Conservation (phyloP, 1,139 yeast genomes). For the Suhomyces bokatorum region DNA sequence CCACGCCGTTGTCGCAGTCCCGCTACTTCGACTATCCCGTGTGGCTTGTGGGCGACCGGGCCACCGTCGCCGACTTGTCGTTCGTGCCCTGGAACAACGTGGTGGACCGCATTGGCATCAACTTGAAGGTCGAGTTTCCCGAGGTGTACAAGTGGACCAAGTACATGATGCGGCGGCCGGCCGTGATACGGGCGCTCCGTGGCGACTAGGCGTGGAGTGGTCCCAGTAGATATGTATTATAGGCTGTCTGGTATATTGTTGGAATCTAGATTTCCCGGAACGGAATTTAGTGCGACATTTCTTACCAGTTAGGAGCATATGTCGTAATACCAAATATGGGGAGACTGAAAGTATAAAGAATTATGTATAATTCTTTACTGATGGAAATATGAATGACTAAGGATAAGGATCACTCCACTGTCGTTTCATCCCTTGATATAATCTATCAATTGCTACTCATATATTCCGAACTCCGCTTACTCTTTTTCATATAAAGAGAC, state of each 20-base stretch:
- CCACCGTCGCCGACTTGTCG: constrained; percentile 87
- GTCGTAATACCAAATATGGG: too few relatives aligned
- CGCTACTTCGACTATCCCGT: constrained; percentile 91
- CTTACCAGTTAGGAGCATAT: too few relatives aligned
- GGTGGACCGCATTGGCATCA: constrained; percentile 88
- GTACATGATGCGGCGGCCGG: constrained; percentile 87
- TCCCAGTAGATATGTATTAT: constrained; percentile 1
- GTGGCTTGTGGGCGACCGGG: constrained; percentile 90
- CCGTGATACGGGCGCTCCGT: constrained; percentile 73
- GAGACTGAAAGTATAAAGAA: too few relatives aligned
- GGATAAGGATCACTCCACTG: too few relatives aligned
- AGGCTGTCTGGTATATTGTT: background rate
- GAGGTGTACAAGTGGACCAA: constrained; percentile 97
- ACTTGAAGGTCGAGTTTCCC: constrained; percentile 83
- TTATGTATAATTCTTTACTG: too few relatives aligned
- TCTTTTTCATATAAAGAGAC: too few relatives aligned
- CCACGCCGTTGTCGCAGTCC: constrained; percentile 82
- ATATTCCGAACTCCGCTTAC: too few relatives aligned
- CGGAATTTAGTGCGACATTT: too few relatives aligned
- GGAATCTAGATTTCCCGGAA: too few relatives aligned
- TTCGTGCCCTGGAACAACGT: constrained; percentile 98
- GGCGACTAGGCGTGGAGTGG: constrained; percentile 42
- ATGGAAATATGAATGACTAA: too few relatives aligned
- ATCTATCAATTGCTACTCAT: too few relatives aligned
- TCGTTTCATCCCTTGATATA: too few relatives aligned